These are phyloP conservation scores for Boletus rex-veris DNA, from an alignment of 768 basidiomycete species.

Conservation along the genomic window DNA sequence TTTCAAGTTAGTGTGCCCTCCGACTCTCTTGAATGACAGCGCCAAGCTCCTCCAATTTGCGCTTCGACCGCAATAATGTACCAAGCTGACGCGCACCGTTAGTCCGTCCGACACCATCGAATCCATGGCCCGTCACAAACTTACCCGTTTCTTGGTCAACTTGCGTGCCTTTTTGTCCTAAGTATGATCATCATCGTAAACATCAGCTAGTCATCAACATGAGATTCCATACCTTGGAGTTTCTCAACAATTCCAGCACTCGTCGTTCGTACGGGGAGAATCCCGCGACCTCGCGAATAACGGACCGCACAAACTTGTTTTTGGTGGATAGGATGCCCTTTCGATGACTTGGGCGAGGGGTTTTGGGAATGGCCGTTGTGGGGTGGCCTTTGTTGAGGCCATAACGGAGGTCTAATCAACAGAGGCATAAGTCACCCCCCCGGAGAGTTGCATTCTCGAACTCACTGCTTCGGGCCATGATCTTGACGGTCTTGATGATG, in stretches of 20 bases:
- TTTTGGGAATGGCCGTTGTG: constrained; percentile 78
- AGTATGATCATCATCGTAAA: not conserved
- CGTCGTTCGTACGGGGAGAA: constrained; percentile 98
- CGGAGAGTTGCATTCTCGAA: constrained; percentile 9
- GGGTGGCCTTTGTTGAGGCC: constrained; percentile 88
- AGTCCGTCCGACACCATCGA: not conserved
- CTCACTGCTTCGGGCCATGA: constrained; percentile 79
- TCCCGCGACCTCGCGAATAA: constrained; percentile 95
- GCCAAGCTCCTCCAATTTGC: constrained; percentile 96
- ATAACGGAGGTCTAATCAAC: constrained; percentile 65
- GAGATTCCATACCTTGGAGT: constrained; percentile 74
- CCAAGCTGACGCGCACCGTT: constrained; percentile 62
- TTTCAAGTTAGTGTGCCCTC: constrained; percentile 49
- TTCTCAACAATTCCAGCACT: constrained; percentile 96
- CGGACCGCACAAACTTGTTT: constrained; percentile 89
- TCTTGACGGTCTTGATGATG: constrained; percentile 54
- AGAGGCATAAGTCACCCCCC: constrained; percentile 8
- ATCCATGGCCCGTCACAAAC: constrained; percentile 30
- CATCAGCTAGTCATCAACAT: not conserved
- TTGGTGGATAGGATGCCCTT: constrained; percentile 89
- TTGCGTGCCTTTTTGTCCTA: constrained; percentile 99
- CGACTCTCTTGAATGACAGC: constrained; percentile 91
- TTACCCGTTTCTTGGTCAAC: constrained; percentile 97
- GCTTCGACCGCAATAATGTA: constrained; percentile 96
- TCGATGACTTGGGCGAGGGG: constrained; percentile 77